Percentiles rank a stretch among this genome's conserved stretches.
phyloP scores from a whole-genome alignment of 352 stramenopile genomes.

The Globisporangium abappressorium region DNA sequence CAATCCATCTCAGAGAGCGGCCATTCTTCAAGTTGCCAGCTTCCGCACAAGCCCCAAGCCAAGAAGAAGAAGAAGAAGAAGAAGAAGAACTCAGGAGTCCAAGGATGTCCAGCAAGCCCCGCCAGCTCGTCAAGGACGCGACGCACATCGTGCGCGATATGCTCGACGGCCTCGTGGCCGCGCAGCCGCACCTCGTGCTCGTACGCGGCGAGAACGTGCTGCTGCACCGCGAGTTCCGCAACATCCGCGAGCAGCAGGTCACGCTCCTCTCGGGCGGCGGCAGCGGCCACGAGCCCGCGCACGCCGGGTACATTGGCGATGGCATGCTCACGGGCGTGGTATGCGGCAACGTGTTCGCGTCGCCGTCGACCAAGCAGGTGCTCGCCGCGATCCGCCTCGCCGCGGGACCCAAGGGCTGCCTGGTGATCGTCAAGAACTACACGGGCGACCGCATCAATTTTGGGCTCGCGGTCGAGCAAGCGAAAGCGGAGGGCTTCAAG shows the following conservation, averaged over 20 bases:
- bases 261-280: conserved; percentile 75
- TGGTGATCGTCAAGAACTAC: conserved; percentile 99
- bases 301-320: conserved; percentile 95
- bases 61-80: background rate
- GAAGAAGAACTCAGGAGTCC: background rate
- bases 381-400: conserved; percentile 93
- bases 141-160: conserved; percentile 67
- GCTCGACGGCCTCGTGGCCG: conserved; percentile 65
- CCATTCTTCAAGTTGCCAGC: background rate
- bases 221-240: conserved; percentile 66
- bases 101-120: conserved; percentile 7
- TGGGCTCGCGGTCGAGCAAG: conserved; percentile 95
- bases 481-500: conserved; percentile 89
- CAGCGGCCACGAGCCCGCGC: conserved; percentile 93
- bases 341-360: conserved; percentile 96
- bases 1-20: background rate
- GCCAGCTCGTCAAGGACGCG: conserved; percentile 53
- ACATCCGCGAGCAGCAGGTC: conserved; percentile 65
- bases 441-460: conserved; percentile 99
- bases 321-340: conserved; percentile 97
- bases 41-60: background rate
- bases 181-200: conserved; percentile 68
- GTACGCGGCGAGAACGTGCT: conserved; percentile 59
- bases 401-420: conserved; percentile 77
- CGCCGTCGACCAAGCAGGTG: conserved; percentile 91